Base-by-base conservation (phyloP, 2,329 filamentous ascomycete species). In the Orbilia oligospora region DNA sequence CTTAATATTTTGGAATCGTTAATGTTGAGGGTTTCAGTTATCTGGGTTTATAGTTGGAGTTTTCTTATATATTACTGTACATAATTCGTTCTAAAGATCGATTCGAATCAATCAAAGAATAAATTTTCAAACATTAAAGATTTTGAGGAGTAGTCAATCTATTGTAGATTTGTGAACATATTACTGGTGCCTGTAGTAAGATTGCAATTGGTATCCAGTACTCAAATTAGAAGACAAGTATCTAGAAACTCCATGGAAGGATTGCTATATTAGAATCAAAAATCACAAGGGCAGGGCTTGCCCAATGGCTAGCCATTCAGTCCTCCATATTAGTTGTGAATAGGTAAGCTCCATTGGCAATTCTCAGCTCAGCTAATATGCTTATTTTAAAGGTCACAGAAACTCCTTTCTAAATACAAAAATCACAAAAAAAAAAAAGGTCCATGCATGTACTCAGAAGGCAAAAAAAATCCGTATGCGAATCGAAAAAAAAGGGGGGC, bases 351-450 rank as follows among this genome's bases (percentile, higher is more conserved):
- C 51, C 51, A 61, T 44, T 61, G 20, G 20, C 9, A 44, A 27
- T 51, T 44, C 55, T 55, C 69, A 72, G 69, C 70, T 66, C 67
- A 63, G 66, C 58, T 58, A 49, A 67, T 65, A 65, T 73, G 63
- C 61, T 67, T 16, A 30, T 58, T 67, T 48, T 72, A 36, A 72
- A 65, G 16, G 16, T 22, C 38, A 27, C 53, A 61, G 44, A 41
- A 73, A 66, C 61, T 67, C 70, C 70, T 61, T 49, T 73, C 65
- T 73, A 73, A 48, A 65, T 65, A 65, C 41, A 66, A 73, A 53
- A 73, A 49, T 64, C 36, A 58, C 64, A 58, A 49, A 33, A n/a
- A 64, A 20, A 24, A 48, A 20, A 64, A 20, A 24, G 38, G 20
- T 30, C 33, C 53, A 65, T 41, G 36, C 30, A 51, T 67, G 46